Evolutionary conservation across 768 basidiomycete species (phyloP), one percentile per base, ranked within the genome.

Genomic region (Suillus occidentalis): DNA sequence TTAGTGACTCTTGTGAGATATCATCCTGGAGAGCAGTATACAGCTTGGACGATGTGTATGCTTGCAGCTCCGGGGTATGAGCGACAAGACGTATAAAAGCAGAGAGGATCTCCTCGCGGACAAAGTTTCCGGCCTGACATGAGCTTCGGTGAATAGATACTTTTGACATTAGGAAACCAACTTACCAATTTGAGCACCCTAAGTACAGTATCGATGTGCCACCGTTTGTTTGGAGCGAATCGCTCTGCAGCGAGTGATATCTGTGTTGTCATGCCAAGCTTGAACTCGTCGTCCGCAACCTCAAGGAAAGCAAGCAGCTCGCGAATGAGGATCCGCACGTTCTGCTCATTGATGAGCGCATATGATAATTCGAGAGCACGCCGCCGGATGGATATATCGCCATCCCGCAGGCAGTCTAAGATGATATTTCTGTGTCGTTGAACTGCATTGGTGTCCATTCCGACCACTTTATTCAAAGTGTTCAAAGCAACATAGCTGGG

Each of bases 221-320:
- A 99, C 68, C 97, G 85, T 78, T 96, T 96, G 77, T 97, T 98
- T 0, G 97, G 97, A 0, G 97, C 97, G 73, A 94, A 99, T 53
- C 95, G 84, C 77, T 99, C 97, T 0, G 97, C 97, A 2, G 95
- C 97, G 31, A 98, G 81, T 62, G 90, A 94, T 57, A 99, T 95
- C 76, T 99, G 97, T 0, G 97, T 98, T 0, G 97, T 99, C 89
- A 99, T 91, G 1, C 94, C 92, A 16, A 94, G 86, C 79, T 99
- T 99, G 83, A 99, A 99, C 75, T 99, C 97, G 67, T 98, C 96
- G 72, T 99, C 97, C 37, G 97, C 97, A 22, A 98, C 94, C 71
- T 99, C 97, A 18, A 99, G 85, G 87, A 99, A 99, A 1, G 94
- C 93, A 53, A 99, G 83, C 34, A 99, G 82, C 72, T 99, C 97